These are phyloP conservation scores for Plectosphaerella sp. DNA, from an alignment of 2,329 filamentous ascomycete species.

Conservation along the genomic window DNA sequence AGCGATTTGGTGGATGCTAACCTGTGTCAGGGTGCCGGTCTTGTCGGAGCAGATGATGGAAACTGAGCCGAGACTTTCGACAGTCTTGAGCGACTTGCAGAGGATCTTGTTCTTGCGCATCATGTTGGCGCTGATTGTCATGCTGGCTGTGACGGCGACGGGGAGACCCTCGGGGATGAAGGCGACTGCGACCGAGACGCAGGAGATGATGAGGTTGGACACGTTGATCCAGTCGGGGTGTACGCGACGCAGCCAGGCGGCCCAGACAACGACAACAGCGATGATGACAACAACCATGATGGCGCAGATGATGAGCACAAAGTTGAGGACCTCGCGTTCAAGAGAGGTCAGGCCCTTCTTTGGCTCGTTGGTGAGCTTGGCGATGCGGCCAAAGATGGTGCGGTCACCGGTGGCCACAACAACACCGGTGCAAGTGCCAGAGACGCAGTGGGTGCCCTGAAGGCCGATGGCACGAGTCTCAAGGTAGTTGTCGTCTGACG, in stretches of 20 bases:
- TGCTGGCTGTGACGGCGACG: slow-evolving; percentile 63
- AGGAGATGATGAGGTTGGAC: slow-evolving; percentile 66
- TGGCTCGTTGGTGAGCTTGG: slow-evolving; percentile 65
- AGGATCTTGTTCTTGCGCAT: slow-evolving; percentile 75
- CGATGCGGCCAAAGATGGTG: slow-evolving; percentile 74
- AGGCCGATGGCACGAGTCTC: slow-evolving; percentile 73
- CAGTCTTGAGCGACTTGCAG: slow-evolving; percentile 76
- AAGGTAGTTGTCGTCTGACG: slow-evolving; percentile 68
- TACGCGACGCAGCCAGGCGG: slow-evolving; percentile 60
- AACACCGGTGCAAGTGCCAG: slow-evolving; percentile 61
- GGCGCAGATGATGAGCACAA: slow-evolving; percentile 64
- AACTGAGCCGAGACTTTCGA: slow-evolving; percentile 70
- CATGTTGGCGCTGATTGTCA: slow-evolving; percentile 72
- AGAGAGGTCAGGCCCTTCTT: slow-evolving; percentile 64
- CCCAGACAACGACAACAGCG: slow-evolving; percentile 64
- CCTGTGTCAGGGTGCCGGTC: slow-evolving; percentile 64
- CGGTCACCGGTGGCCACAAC: slow-evolving; percentile 68
- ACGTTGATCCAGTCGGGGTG: slow-evolving; percentile 71
- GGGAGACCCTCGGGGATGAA: slow-evolving; percentile 74
- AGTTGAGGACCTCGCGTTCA: slow-evolving; percentile 68
- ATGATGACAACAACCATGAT: slow-evolving; percentile 64
- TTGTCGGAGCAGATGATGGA: slow-evolving; percentile 75
- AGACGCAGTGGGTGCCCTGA: slow-evolving; percentile 75
- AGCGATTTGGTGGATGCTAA: slow-evolving; percentile 20
- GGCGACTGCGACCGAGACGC: slow-evolving; percentile 67